Evolutionary conservation across 768 basidiomycete species (phyloP).

Genomic region (Hericium rajendrae): DNA sequence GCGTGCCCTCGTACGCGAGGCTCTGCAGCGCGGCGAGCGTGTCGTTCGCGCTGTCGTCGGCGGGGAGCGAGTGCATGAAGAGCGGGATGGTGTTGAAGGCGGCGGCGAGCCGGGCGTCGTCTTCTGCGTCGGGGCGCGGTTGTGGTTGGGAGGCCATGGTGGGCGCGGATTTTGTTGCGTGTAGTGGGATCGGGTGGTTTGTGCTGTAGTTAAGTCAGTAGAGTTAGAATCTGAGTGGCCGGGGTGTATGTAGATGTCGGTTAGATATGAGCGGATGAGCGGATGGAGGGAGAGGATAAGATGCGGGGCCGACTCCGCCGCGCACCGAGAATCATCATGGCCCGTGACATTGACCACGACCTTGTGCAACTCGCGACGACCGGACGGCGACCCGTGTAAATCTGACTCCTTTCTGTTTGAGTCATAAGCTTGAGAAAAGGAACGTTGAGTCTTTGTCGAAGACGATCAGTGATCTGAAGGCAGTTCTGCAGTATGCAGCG

Average conservation of each 20-base stretch:
- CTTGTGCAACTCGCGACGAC: neutral
- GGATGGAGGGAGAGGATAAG: neutral
- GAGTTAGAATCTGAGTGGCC: neutral
- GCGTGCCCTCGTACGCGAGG: slow-evolving; percentile 81
- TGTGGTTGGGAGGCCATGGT: slow-evolving; percentile 11
- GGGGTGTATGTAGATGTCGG: neutral
- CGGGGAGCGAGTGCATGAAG: slow-evolving; percentile 89
- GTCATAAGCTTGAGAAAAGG: neutral
- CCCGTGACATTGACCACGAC: neutral
- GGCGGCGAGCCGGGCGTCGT: slow-evolving; percentile 28
- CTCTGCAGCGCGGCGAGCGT: slow-evolving; percentile 77
- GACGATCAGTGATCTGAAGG: neutral
- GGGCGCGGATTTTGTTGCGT: neutral
- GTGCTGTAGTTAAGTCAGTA: neutral
- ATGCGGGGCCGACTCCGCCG: neutral
- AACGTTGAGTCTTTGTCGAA: too few relatives aligned
- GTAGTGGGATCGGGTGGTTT: too few relatives aligned
- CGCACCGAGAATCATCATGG: too few relatives aligned
- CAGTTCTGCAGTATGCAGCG: neutral
- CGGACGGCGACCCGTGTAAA: neutral
- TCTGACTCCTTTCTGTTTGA: neutral
- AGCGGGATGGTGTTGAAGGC: slow-evolving; percentile 65
- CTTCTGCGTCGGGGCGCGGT: slow-evolving; percentile 7
- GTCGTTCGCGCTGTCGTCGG: slow-evolving; percentile 47
- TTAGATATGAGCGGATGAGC: neutral